A percentile compares a stretch with the other conserved stretches of the same genome.
Conservation (phyloP, 495 filamentous ascomycete species). For the Aspergillus nanangensis region DNA sequence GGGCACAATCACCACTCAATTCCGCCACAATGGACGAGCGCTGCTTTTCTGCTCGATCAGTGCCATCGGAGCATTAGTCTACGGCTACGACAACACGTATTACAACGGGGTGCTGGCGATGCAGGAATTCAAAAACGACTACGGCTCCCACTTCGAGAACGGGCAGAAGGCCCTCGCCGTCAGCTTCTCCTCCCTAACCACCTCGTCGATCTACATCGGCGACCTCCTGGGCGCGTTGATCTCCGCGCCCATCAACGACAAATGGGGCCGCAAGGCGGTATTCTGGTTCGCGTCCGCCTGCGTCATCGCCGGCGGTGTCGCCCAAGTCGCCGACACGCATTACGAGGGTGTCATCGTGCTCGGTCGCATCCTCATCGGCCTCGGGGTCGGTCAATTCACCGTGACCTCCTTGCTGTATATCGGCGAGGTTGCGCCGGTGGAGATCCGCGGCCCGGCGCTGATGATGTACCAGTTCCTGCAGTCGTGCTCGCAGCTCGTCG, state of each 20-base stretch:
- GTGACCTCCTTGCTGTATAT: slow-evolving; percentile 25
- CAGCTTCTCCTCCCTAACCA: slow-evolving; percentile 16
- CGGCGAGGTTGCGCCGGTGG: slow-evolving; percentile 29
- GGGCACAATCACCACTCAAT: too few relatives aligned
- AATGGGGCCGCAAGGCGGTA: slow-evolving; percentile 15
- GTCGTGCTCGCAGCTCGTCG: slow-evolving; percentile 30
- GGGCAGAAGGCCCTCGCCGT: slow-evolving; percentile 11
- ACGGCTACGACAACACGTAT: slow-evolving; percentile 24
- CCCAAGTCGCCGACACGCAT: slow-evolving; percentile 17
- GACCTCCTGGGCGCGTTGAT: slow-evolving; percentile 19
- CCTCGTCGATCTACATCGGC: slow-evolving; percentile 23
- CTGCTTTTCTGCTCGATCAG: slow-evolving; percentile 19
- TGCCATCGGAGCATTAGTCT: slow-evolving; percentile 22
- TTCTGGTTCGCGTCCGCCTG: slow-evolving; percentile 16
- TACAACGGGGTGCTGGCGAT: slow-evolving; percentile 25
- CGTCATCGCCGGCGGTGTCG: slow-evolving; percentile 17
- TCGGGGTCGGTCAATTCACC: slow-evolving; percentile 23
- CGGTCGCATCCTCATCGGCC: slow-evolving; percentile 19
- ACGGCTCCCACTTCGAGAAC: slow-evolving; percentile 11
- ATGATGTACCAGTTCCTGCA: slow-evolving; percentile 36
- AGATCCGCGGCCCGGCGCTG: slow-evolving; percentile 29
- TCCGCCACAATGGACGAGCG: slow-evolving; percentile 20
- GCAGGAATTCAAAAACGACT: slow-evolving; percentile 18
- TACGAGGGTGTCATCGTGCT: slow-evolving; percentile 12
- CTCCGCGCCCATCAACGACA: slow-evolving; percentile 19